Base-by-base conservation (phyloP, 441 rosid species). In the Pelargonium citronellum region DNA sequence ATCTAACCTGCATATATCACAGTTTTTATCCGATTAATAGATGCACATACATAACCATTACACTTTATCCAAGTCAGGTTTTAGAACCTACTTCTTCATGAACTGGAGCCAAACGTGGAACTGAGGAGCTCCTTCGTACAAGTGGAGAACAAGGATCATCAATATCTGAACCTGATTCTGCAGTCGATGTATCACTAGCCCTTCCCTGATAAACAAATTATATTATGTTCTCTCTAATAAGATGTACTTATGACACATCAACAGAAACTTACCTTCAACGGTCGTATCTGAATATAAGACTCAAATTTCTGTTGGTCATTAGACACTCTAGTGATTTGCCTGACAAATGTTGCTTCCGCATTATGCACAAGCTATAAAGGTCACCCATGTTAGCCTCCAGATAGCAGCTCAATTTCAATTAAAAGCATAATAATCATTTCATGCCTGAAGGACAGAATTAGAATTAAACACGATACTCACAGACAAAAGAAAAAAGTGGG, bases 141-240 rank as follows among this genome's bases (percentile, higher is more conserved):
- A 63, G 43, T 64, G 83, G 85, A 73, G 89, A 83, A 77, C 79
- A 73, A 41, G 80, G 84, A 81, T 79, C 90, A 73, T 86, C 90
- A 66, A 85, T 74, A 77, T 90, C 91, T 46, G 89, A 87, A 41
- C 86, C 89, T 2, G 90, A 87, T 63, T 88, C 87, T 69, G 85
- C 86, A 71, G 86, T 79, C 13, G 83, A 85, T 19, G 76, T 83
- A 69, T 82, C 87, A 63, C 75, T 75, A 64, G 73, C 77, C 79
- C 84, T 83, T 67, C 83, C 91, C 98, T 94, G 78, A 62, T 69
- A 53, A 15, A 4, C n/a, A 53, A 39, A 60, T 71, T n/a, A 67
- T 49, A 30, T 70, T 67, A 73, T 53, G 55, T 67, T 9, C 70
- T 8, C 5, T n/a, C n/a, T 19, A 22, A 65, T 22, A 34, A 66